Percentiles rank a stretch among this genome's conserved stretches.
phyloP scores from a whole-genome alignment of 345 rosid species.

The Murraya paniculata region DNA sequence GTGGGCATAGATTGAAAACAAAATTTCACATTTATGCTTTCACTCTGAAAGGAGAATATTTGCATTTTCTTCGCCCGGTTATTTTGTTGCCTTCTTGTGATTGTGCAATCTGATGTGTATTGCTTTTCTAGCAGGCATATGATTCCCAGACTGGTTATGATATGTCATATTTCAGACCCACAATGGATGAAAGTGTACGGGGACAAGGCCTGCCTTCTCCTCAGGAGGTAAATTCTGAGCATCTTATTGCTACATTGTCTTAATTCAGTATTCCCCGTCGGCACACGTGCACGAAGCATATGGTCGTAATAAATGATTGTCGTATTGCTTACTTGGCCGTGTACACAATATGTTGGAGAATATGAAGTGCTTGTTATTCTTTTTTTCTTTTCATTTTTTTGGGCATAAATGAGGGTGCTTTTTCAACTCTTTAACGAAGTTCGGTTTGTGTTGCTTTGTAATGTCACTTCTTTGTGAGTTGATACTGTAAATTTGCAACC shows the following conservation, averaged over 20 bases:
- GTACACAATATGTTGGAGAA: background rate
- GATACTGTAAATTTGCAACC: background rate
- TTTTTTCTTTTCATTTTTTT: background rate
- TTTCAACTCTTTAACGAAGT: background rate
- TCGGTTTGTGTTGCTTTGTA: background rate
- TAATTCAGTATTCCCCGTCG: background rate
- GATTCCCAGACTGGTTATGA: slow-evolving; percentile 66
- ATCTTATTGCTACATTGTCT: background rate
- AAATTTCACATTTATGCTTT: background rate
- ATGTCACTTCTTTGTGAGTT: background rate
- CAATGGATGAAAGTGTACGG: slow-evolving; percentile 53
- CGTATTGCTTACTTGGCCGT: background rate
- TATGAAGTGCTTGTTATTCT: background rate
- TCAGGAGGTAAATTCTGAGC: slow-evolving; percentile 65
- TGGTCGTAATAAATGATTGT: background rate
- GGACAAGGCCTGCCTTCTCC: slow-evolving; percentile 63
- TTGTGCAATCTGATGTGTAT: slow-evolving; percentile 4
- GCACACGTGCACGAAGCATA: background rate
- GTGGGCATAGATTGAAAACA: slow-evolving; percentile 40
- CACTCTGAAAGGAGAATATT: background rate
- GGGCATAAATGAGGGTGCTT: background rate
- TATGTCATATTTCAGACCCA: slow-evolving; percentile 64
- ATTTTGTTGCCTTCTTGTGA: background rate
- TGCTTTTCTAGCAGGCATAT: slow-evolving; percentile 47
- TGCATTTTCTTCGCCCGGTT: background rate